phyloP scores from a whole-genome alignment of 495 filamentous ascomycete genomes.

The Aspergillus nanangensis region DNA sequence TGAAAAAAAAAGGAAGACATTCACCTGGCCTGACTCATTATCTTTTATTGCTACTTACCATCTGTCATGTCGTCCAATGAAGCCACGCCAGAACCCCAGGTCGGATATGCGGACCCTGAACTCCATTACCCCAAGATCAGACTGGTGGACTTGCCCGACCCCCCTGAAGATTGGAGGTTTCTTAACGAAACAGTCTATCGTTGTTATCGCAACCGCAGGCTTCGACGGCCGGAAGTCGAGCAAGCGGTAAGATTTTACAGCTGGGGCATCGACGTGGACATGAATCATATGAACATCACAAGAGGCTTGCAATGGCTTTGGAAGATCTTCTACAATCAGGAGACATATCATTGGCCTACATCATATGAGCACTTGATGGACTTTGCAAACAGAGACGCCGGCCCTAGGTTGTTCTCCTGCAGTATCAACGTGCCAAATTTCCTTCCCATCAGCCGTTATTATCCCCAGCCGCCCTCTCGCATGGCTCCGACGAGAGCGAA shows the following conservation, averaged over 20 bases:
- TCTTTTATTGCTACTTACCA: no score
- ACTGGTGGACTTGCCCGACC: slow-evolving; percentile 18
- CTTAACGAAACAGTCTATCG: not conserved
- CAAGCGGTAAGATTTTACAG: slow-evolving; percentile 16
- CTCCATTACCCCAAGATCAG: slow-evolving; percentile 7
- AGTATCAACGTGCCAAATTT: slow-evolving; percentile 7
- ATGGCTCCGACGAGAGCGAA: not conserved
- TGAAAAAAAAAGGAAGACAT: no score
- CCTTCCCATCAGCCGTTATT: slow-evolving; percentile 25
- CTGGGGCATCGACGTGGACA: slow-evolving; percentile 27
- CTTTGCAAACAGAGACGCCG: slow-evolving; percentile 26
- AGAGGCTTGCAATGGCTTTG: slow-evolving; percentile 9
- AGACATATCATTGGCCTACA: slow-evolving; percentile 12
- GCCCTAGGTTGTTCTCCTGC: slow-evolving; percentile 29
- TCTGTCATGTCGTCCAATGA: no score
- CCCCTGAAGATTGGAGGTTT: slow-evolving; percentile 16
- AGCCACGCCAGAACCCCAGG: no score
- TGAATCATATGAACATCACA: not conserved
- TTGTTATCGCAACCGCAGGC: not conserved
- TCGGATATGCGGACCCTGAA: slow-evolving; percentile 6
- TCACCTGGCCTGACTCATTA: no score
- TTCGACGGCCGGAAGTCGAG: not conserved
- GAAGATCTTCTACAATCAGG: slow-evolving; percentile 28
- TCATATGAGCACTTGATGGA: slow-evolving; percentile 14
- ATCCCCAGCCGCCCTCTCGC: slow-evolving; percentile 7